Base-by-base conservation (phyloP, 169 alveolate species). In the Eimeria maxima region DNA sequence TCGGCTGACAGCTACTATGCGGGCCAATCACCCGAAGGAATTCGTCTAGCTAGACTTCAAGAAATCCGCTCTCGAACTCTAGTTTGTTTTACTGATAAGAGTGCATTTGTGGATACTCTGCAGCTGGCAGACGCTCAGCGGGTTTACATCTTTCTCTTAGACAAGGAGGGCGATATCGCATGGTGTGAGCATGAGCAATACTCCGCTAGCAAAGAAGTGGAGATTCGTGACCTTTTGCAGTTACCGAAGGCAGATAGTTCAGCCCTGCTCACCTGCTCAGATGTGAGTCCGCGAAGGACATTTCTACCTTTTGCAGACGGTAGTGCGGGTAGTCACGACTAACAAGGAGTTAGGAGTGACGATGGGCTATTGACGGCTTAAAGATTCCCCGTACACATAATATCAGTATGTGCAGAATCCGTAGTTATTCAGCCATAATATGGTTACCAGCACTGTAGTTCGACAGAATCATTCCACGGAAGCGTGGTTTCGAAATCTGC, bases 121-220 rank as follows among this genome's bases (percentile, higher is more conserved):
- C 96, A 93, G 93, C 93, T 93, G 78, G 86, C 96, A 50, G 96
- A 93, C 63, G 86, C 94, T 60, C 96, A 93, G 84, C 78, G 96
- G 71, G 94, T 42, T 24, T 93, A 93, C 93, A 80, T 93, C 2
- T 83, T 93, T 42, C 69, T 93, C 38, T 76, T 93, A 33, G 44
- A 50, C 42, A 53, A 27, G 90, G 47, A 78, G 20, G 96, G 96
- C 29, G 96, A 78, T 1, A 78, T 93, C 22, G 44, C 67, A 57
- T 93, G 96, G 96, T 93, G 96, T 86, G 94, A 93, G 69, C 96
- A 93, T 44, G 96, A 90, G 80, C 55, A 38, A 24, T 69, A 90
- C 74, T 76, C 95, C 24, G 80, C 95, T 16, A 50, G 44, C 80
- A 90, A 90, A 38, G 91, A 90, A 65, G 55, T 42, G 78, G 95